These are phyloP conservation scores for Penicillium sp. DNA, from an alignment of 2,329 filamentous ascomycete genomes.

Conservation along the genomic window DNA sequence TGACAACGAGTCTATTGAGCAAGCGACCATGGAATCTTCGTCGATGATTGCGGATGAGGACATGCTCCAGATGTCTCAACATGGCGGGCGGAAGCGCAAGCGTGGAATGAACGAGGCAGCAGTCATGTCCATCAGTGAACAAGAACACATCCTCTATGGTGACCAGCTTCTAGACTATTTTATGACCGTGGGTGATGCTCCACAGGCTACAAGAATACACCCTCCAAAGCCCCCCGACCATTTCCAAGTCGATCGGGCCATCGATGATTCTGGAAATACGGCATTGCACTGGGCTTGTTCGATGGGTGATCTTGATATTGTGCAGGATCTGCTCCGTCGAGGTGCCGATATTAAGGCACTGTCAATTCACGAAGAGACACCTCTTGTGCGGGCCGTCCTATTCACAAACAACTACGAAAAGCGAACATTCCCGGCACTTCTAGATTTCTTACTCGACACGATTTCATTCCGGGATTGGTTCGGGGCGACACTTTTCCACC, in stretches of 20 bases:
- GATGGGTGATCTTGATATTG: conserved; percentile 93
- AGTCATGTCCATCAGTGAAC: conserved; percentile 65
- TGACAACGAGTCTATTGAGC: conserved; percentile 82
- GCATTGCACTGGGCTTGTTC: conserved; percentile 96
- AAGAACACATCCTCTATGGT: conserved; percentile 87
- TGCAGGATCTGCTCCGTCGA: conserved; percentile 82
- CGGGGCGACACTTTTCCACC: conserved; percentile 88
- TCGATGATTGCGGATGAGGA: conserved; percentile 86
- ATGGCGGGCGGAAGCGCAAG: conserved; percentile 73
- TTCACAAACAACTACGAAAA: conserved; percentile 98
- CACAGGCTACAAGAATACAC: conserved; percentile 60
- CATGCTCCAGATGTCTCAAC: conserved; percentile 71
- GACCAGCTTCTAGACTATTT: conserved; percentile 97
- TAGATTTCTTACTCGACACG: conserved; percentile 81
- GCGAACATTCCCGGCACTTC: conserved; percentile 81
- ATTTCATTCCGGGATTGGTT: conserved; percentile 78
- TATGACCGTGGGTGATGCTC: conserved; percentile 78
- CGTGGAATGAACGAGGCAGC: conserved; percentile 67
- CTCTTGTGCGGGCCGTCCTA: conserved; percentile 89
- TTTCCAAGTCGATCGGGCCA: conserved; percentile 88
- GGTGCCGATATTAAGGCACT: conserved; percentile 74
- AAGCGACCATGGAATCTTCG: conserved; percentile 79
- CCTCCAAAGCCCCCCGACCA: conserved; percentile 80
- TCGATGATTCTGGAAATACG: conserved; percentile 90
- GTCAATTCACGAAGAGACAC: conserved; percentile 78